Evolutionary conservation across 176 grass and related monocot species (phyloP), one percentile per base, ranked within the genome.

Genomic region (Alloteropsis semialata): DNA sequence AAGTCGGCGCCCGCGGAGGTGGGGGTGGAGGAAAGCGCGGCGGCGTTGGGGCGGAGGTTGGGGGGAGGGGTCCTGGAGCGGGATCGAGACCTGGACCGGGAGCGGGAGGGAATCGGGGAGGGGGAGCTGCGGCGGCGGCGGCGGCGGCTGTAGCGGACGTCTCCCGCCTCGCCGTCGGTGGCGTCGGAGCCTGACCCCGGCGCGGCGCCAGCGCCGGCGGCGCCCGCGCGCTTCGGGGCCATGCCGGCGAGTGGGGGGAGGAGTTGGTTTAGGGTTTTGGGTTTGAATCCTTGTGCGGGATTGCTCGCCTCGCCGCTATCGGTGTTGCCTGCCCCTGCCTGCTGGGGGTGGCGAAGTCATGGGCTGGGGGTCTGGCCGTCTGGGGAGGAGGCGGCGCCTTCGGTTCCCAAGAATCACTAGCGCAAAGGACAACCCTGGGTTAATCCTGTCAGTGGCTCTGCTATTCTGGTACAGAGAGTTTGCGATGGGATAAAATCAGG

Each of bases 191-290:
- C 57, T 12, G 53, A 78, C 3, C 41, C 75, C 46, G 65, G 42
- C 29, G 46, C 32, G 30, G 65, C 82, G 48, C 19, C 71, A 30
- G 48, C 29, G 39, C 56, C 76, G 51, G 51, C 67, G 42, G 69
- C 73, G 25, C 56, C 81, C 39, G 81, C 19, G 65, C 74, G 86
- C 66, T 92, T 88, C 45, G 83, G 83, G 25, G 90, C 66, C 86
- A 92, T 92, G 79, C 50, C n/a, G 65, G 72, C 18, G 73, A 55
- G 61, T 8, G 48, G 19, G 27, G 19, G 10, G 50, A 56, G 69
- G 71, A 66, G 37, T 54, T 18, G n/a, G 63, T 51, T 25, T 77
- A 87, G 72, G 79, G 86, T 71, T 82, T 76, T 69, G 64, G 71
- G 42, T 82, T 87, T 87, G 43, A 87, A 77, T 60, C 51, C 53